Evolutionary conservation across 208 protist species (phyloP).

Genomic region (Entamoeba invadens): DNA sequence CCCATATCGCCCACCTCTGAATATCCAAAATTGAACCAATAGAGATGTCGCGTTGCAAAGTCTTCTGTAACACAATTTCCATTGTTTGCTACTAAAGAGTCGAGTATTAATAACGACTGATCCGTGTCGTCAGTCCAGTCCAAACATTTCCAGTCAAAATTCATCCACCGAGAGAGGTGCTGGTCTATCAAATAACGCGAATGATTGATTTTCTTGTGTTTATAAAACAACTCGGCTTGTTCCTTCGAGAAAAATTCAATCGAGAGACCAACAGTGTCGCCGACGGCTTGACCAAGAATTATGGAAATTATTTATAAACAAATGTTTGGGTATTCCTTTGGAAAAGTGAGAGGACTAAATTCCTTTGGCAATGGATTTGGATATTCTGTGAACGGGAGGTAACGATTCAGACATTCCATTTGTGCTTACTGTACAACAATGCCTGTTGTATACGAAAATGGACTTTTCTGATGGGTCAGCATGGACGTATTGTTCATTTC

Average conservation of each 20-base stretch:
- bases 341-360: background rate
- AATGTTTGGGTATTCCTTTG: background rate
- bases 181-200: conserved; percentile 28
- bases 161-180: conserved; percentile 32
- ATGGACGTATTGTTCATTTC: no score
- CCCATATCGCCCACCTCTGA: conserved; percentile 28
- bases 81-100: conserved; percentile 28
- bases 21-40: conserved; percentile 39
- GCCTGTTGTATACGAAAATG: no score
- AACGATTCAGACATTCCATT: background rate
- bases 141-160: background rate
- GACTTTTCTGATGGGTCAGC: no score
- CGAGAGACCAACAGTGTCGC: no score
- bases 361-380: no score
- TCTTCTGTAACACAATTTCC: conserved; percentile 7
- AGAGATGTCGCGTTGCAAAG: conserved; percentile 14
- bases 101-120: conserved; percentile 42
- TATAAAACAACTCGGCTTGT: no score
- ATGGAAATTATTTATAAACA: no score
- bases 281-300: no score
- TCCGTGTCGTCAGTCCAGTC: conserved; percentile 48
- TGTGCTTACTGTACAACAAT: background rate
- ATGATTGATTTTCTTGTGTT: conserved; percentile 34
- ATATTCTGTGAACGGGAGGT: background rate
- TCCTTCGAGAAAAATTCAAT: no score